Evolutionary conservation across 108 stramenopile species (phyloP).

Genomic region (Cyclostephanos invisitatus): DNA sequence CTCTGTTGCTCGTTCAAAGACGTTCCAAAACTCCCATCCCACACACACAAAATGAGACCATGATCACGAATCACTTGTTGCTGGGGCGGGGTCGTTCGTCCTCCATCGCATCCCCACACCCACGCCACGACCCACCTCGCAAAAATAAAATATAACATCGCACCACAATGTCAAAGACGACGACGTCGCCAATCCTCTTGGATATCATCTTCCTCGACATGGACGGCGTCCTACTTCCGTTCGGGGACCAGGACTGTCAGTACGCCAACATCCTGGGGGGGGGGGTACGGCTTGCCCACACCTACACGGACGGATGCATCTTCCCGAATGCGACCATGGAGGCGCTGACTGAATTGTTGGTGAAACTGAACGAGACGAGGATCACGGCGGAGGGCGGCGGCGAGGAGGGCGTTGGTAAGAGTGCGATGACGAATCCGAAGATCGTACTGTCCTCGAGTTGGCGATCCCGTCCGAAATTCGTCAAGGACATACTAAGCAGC

Average conservation of each 20-base stretch:
- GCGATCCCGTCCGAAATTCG: constrained; percentile 52
- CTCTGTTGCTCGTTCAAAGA: too few relatives aligned
- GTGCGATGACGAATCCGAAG: constrained; percentile 6
- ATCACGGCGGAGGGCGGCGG: too few relatives aligned
- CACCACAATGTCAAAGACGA: too few relatives aligned
- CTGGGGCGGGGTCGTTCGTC: too few relatives aligned
- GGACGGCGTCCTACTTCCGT: constrained; percentile 78
- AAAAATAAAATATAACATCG: too few relatives aligned
- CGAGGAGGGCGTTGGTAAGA: too few relatives aligned
- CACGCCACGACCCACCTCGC: too few relatives aligned
- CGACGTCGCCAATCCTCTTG: constrained; percentile 9
- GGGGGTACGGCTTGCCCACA: too few relatives aligned
- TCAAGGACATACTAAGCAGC: constrained; percentile 58
- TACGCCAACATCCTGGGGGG: background rate
- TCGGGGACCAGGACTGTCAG: constrained; percentile 37
- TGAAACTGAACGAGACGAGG: constrained; percentile 12
- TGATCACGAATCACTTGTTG: too few relatives aligned
- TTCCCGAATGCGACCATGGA: constrained; percentile 60
- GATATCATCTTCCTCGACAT: constrained; percentile 75
- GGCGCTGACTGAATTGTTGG: constrained; percentile 45
- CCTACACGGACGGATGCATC: constrained; percentile 25
- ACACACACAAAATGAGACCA: too few relatives aligned
- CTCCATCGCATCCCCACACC: too few relatives aligned
- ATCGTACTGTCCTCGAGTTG: constrained; percentile 71
- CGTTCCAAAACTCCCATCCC: too few relatives aligned